Evolutionary conservation across 106 monocot genomes (phyloP), one percentile per base, ranked within the genome.

Genomic region (Allium fistulosum): DNA sequence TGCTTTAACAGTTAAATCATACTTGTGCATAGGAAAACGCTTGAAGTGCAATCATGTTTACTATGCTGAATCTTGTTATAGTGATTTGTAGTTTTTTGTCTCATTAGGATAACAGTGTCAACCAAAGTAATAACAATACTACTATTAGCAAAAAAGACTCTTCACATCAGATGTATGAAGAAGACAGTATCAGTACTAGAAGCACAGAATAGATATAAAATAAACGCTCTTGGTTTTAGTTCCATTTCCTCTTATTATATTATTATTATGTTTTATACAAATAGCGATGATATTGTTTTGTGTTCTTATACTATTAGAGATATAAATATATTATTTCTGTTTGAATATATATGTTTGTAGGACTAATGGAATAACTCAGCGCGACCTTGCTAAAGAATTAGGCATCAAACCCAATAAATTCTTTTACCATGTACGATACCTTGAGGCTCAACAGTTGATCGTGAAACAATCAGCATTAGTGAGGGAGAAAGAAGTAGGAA

Each of bases 371-470:
- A 63, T 83, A 57, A 83, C 83, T 4, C 90, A 90, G 75, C 70
- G 53, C 48, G 90, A 90, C 11, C 75, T 90, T 37, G 76, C 79
- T 17, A 85, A 90, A 69, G 79, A 82, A 69, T 74, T 85, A 69
- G 71, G 71, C 26, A 83, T 80, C 11, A 83, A 85, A 59, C 80
- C 80, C 27, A 90, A 82, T 68, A 80, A 82, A 63, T 80, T 90
- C 16, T 80, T 75, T 76, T 90, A 85, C 70, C 62, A 83, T 48
- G 85, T 85, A 58, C 79, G 71, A 55, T 69, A 66, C 71, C 85
- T 90, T 28, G 82, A 82, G 45, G 72, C 51, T 61, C 79, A 90
- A 50, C 69, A 71, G 46, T 46, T 90, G 61, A 82, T 90, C 55
- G 69, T 83, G 17, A 73, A 79, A n/a, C 85, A 83, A 65, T 80